A percentile compares a stretch with the other conserved stretches of the same genome.
Conservation (phyloP, 768 basidiomycete species). For the Psilocybe tampanensis region DNA sequence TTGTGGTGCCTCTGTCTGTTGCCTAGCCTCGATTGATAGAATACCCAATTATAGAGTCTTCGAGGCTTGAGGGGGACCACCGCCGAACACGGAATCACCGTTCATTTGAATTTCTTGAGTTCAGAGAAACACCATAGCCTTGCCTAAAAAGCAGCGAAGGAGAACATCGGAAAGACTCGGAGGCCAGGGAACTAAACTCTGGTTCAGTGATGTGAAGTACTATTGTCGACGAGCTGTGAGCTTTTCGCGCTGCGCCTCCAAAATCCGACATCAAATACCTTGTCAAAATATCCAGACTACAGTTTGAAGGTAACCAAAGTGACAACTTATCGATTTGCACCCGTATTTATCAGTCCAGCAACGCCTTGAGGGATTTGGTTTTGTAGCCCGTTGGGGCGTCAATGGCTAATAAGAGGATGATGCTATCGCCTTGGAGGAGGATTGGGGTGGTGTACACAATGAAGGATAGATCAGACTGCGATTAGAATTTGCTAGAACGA, state of each 20-base stretch:
- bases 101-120: background rate
- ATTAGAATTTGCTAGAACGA: background rate
- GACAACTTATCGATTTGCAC: background rate
- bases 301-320: background rate
- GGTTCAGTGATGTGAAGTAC: background rate
- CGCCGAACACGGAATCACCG: background rate
- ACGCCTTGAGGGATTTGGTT: background rate
- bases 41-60: background rate
- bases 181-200: background rate
- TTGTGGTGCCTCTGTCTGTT: background rate
- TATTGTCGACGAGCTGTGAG: background rate
- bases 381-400: too few relatives aligned
- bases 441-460: background rate
- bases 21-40: background rate
- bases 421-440: background rate
- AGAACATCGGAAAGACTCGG: background rate
- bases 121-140: background rate
- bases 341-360: background rate
- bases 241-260: background rate
- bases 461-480: too few relatives aligned
- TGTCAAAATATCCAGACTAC: background rate
- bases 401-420: background rate
- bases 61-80: background rate
- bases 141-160: background rate
- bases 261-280: background rate